Base-by-base conservation (phyloP, 129 eudicot genomes). In the Saussurea involucrata region DNA sequence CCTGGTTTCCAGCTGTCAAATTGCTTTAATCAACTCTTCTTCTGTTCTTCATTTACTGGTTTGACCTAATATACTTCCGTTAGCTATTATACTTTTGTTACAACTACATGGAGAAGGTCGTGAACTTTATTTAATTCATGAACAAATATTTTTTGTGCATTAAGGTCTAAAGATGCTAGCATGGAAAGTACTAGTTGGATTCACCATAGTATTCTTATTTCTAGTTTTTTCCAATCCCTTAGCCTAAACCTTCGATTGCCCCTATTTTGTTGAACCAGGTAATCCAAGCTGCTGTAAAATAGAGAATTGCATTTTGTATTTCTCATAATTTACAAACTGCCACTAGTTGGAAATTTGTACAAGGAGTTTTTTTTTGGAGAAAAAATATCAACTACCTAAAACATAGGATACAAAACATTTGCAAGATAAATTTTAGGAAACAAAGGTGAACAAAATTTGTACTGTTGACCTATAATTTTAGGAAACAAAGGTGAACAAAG, bases 401-500 rank as follows among this genome's bases (percentile, higher is more conserved):
- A 37, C 27, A 27, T 49, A 71, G 42, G 29, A 49, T 17, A 8
- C 34, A n/a, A 15, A 71, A 28, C 21, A 53, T 29, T 29, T 29
- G 1, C 44, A 49, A 25, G 42, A 49, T 71, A 24, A 24, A 44
- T 4, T 44, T 71, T 12, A 11, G 27, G 42, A n/a, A 42, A 71
- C 76, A 71, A 46, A 25, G n/a, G 55, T 29, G 66, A 18, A 29
- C 66, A 55, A 29, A 40, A 71, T 71, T 29, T 24, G 25, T 71
- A n/a, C 42, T n/a, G 5, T 46, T 49, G 27, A 15, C 76, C 25
- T 4, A n/a, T n/a, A 24, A 44, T 4, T 44, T 71, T 12, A 11
- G 27, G 42, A n/a, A 42, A 71, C 76, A 71, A 46, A 25, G n/a
- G 55, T 29, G 66, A 18, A 29, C 66, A 55, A 29, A 40, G 49